phyloP scores from a whole-genome alignment of 257 asterid genomes.

The Nicotiana undulata region DNA sequence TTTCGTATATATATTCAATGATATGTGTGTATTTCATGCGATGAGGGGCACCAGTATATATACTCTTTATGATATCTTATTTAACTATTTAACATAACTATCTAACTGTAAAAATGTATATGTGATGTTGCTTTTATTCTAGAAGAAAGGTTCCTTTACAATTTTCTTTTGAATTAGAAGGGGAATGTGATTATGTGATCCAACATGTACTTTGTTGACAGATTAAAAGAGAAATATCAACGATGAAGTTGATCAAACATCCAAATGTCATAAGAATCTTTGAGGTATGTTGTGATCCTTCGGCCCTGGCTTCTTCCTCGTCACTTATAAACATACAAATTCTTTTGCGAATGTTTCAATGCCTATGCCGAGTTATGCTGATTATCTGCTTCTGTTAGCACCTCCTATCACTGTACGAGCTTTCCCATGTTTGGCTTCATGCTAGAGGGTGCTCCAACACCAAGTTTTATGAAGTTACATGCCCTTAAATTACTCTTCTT shows the following conservation, averaged over 20 bases:
- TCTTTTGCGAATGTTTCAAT: not conserved
- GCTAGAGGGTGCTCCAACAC: not conserved
- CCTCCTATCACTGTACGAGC: not conserved
- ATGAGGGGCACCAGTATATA: not conserved
- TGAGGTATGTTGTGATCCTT: conserved; percentile 35
- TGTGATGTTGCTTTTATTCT: not conserved
- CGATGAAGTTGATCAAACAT: conserved; percentile 82
- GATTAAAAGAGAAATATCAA: conserved; percentile 79
- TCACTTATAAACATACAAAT: not conserved
- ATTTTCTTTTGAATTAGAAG: not conserved
- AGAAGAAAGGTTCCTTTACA: not conserved
- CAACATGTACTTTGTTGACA: conserved; percentile 10
- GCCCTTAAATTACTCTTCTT: not conserved
- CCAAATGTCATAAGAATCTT: conserved; percentile 63
- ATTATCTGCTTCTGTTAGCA: not conserved
- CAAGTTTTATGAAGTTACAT: not conserved
- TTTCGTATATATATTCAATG: not conserved
- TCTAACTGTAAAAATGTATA: not conserved
- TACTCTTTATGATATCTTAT: not conserved
- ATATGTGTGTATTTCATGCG: not conserved
- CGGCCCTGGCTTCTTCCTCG: not conserved
- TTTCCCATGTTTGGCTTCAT: not conserved
- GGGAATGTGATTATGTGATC: not conserved
- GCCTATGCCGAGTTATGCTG: not conserved
- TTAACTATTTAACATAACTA: not conserved